These are phyloP conservation scores for Backusella sp. DNA, from an alignment of 192 early-diverging fungal species.

Conservation along the genomic window DNA sequence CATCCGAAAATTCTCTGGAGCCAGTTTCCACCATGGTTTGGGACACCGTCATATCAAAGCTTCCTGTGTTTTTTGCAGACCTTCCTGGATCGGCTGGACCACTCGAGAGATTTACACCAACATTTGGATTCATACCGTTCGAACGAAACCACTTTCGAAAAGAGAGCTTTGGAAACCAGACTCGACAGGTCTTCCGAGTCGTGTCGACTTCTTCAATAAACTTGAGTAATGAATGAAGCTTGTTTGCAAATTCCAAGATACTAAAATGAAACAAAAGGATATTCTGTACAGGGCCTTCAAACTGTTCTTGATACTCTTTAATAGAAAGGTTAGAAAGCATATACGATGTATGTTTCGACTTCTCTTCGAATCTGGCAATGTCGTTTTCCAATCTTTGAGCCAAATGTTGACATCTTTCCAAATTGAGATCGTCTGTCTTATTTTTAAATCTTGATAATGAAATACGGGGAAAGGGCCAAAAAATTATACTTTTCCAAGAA, in stretches of 20 bases:
- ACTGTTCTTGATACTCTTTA: constrained; percentile 9
- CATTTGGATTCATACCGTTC: neutral
- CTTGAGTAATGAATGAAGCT: neutral
- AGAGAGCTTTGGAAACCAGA: constrained; percentile 18
- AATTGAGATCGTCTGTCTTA: neutral
- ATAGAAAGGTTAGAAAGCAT: neutral
- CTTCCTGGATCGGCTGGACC: neutral
- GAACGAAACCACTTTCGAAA: constrained; percentile 16
- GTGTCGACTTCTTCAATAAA: constrained; percentile 10
- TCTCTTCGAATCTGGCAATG: neutral
- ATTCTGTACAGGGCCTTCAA: neutral
- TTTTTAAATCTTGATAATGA: neutral
- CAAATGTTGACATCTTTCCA: neutral
- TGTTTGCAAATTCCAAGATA: neutral
- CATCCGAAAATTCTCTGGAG: neutral
- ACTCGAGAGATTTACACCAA: neutral
- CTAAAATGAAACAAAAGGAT: constrained; percentile 13
- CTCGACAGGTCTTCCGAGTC: neutral
- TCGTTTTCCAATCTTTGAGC: neutral
- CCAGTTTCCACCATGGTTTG: neutral
- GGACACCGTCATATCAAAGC: neutral
- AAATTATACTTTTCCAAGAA: neutral
- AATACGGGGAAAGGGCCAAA: constrained; percentile 14
- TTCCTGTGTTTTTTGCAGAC: neutral
- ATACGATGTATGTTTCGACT: neutral